Base-by-base conservation (phyloP, 1,284 basidiomycete genomes). In the Afroboletus lepidellus region DNA sequence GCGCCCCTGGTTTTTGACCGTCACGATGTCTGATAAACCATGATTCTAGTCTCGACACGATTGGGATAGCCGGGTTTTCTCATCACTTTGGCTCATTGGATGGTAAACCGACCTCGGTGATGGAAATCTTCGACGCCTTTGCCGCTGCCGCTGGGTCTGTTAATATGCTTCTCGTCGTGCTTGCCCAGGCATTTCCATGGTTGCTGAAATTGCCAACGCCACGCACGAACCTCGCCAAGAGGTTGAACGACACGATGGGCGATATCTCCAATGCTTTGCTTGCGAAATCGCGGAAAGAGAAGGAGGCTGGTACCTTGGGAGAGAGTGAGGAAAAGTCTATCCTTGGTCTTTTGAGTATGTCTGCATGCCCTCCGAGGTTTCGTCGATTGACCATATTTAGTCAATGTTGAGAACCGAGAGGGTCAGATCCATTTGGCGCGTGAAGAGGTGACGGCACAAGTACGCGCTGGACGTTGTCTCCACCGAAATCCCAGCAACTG, bases 21-120 rank as follows among this genome's bases (percentile, higher is more conserved):
- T 34, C 25, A 9, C 20, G 20, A 7, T 5, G 5, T 37, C 37
- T 54, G 3, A 81, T 78, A 5, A 18, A 3, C 3, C 12, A 25
- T 13, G 5, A 30, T 9, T 12, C 7, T 52, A 83, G 81, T 1
- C 72, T 84, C 8, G 82, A 85, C 62, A 77, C 75, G 3, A 74
- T 85, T 49, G 82, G 84, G 2, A 80, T 84, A 44, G 79, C 80
- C 0, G 82, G 81, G 0, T 85, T 85, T 58, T 76, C 77, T 3
- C 79, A 84, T 60, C 74, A 83, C 57, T 84, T 85, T 57, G 74
- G 74, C 5, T 69, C 79, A 0, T 67, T 85, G 20, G 72, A 78
- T 7, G 81, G 79, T 9, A 71, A 78, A 57, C 58, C 63, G 3
- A 70, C 76, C 2, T 54, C 71, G 3, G 74, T 83, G 5, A 71